Base-by-base conservation (phyloP, 2,329 filamentous ascomycete genomes). In the Colletotrichum neosansevieriae region DNA sequence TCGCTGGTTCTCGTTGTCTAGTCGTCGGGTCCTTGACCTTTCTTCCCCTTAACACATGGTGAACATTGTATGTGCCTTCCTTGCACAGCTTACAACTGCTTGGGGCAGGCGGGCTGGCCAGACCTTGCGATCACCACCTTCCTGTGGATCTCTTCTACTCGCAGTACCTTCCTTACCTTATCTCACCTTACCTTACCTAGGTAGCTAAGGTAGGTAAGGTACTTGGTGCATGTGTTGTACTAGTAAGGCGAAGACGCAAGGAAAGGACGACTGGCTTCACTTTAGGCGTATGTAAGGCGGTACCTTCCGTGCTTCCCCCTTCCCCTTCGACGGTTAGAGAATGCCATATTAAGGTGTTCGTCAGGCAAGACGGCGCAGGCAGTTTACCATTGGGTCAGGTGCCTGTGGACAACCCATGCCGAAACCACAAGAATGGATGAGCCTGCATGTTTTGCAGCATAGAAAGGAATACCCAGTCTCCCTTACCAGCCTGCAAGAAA, bases 391-490 rank as follows among this genome's bases (percentile, higher is more conserved):
- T 29, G 29, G 29, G 15, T 49, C 59, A 17, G 50, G 64, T 64
- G 64, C 36, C 59, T 63, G 53, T 51, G 40, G 50, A 24, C 19
- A 47, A 58, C 53, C 40, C 47, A 54, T 59, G 49, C 54, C 66
- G 49, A 66, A 44, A 49, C 49, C 19, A 24, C 11, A 54, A 54
- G 61, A 66, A 40, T 57, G 66, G 50, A 54, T 50, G 61, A 53
- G 61, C 66, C 62, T 69, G 66, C 54, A 60, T 54, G 17, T 47
- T 45, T 47, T 54, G 34, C 36, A 42, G 15, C 54, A 21, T 21
- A 38, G 24, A 34, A 66, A 60, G 66, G 66, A 60, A n/a, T 59
- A 54, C 61, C 66, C 49, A 66, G 66, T 60, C 54, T 53, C n/a
- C 24, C 12, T 49, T n/a, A 32, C 40, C 47, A 24, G 32, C 60